phyloP scores from a whole-genome alignment of 2,329 filamentous ascomycete genomes.

The Fusarium udum region DNA sequence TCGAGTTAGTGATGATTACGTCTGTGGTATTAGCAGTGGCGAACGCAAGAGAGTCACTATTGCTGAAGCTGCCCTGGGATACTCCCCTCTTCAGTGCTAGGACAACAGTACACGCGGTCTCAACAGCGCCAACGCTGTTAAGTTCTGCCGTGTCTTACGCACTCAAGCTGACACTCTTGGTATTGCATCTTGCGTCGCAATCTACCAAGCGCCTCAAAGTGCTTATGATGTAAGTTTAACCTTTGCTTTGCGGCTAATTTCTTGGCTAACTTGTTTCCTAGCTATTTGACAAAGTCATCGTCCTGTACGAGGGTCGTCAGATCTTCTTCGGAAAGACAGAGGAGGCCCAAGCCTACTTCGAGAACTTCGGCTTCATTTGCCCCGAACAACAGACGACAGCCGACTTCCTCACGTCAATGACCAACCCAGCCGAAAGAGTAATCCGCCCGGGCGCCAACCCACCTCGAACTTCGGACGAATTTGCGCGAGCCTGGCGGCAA shows the following conservation, averaged over 20 bases:
- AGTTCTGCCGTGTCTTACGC: conserved; percentile 71
- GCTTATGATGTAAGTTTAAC: conserved; percentile 37
- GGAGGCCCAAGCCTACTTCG: conserved; percentile 41
- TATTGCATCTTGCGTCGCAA: conserved; percentile 67
- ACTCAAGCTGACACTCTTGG: conserved; percentile 68
- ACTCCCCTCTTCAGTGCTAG: conserved; percentile 71
- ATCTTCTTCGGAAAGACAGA: conserved; percentile 55
- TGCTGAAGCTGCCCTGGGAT: conserved; percentile 45
- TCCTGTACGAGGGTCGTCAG: conserved; percentile 74
- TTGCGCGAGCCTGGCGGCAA: conserved; percentile 46
- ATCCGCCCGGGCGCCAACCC: conserved; percentile 45
- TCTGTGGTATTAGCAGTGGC: conserved; percentile 64
- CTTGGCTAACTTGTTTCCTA: not conserved
- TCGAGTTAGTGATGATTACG: conserved; percentile 73
- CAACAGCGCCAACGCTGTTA: conserved; percentile 70
- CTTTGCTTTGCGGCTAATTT: too few species aligned
- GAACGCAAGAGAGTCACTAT: conserved; percentile 56
- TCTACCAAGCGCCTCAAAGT: conserved; percentile 67
- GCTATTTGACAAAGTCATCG: conserved; percentile 73
- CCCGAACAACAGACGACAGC: conserved; percentile 68
- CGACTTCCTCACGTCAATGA: conserved; percentile 71
- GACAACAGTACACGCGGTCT: conserved; percentile 74
- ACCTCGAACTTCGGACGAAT: conserved; percentile 50
- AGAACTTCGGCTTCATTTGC: conserved; percentile 64
- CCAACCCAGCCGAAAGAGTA: conserved; percentile 48